Base-by-base conservation (phyloP, 176 grass and related monocot species). In the Pharus latifolius region DNA sequence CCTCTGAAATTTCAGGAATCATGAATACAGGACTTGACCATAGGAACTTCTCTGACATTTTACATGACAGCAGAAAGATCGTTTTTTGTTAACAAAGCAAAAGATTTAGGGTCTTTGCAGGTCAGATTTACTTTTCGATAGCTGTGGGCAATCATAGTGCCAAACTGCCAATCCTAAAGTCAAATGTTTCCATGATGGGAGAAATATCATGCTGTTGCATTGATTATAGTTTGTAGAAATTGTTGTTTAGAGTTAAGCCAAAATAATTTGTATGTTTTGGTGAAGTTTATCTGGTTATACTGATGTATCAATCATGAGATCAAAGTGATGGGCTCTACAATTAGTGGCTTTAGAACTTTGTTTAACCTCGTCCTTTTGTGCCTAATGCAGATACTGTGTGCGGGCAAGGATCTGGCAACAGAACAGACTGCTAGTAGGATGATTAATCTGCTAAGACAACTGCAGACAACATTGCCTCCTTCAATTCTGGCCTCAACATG, bases 401-500 rank as follows among this genome's bases (percentile, higher is more conserved):
- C 73, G 0, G 89, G 89, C 6, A 92, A 88, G 54, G 85, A 92
- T 82, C 74, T 92, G 46, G 89, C 89, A 30, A 88, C 89, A 32
- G 89, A 92, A 26, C 78, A 88, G 35, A 92, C 89, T 29, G 52
- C 74, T 29, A 56, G 45, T 33, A 84, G 65, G 77, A 79, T 92
- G 65, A 51, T 92, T 70, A 92, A 75, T 82, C 33, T 92, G n/a
- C 76, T 92, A 62, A 92, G 74, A 22, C 89, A 88, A 58, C 85
- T 92, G 54, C 89, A 88, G 41, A 80, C 71, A 47, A 88, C 81
- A 6, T 49, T 92, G 81, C 89, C 89, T 22, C 89, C 89, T n/a
- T 66, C 89, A 32, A 78, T 92, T 41, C 82, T 92, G 28, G 89
- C 89, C 50, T 92, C 84, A 16, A 88, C 89, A 57, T 92, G 84